Conservation (phyloP, 148 eudicot genomes). For the Arctostaphylos glauca region DNA sequence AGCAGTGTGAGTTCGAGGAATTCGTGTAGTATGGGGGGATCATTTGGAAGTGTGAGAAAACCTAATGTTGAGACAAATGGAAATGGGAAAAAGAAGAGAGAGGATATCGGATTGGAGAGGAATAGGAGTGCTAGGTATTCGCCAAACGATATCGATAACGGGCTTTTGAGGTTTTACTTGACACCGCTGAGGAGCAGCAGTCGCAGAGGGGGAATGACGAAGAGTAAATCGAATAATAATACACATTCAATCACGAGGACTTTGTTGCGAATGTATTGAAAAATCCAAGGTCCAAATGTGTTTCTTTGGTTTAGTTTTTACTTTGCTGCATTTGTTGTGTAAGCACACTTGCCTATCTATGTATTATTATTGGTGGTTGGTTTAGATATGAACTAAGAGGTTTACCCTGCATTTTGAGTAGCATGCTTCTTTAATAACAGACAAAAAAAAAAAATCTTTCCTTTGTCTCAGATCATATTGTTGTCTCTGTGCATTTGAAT, state of each 20-base stretch:
- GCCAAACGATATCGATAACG: conserved; percentile 59
- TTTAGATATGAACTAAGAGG: conserved; percentile 21
- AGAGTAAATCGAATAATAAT: conserved; percentile 31
- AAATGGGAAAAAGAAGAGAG: conserved; percentile 34
- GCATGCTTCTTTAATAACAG: conserved; percentile 26
- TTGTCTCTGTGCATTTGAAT: conserved; percentile 1
- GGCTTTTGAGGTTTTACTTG: conserved; percentile 69
- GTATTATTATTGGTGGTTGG: conserved; percentile 26
- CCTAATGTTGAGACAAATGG: conserved; percentile 44
- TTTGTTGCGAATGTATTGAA: conserved; percentile 59
- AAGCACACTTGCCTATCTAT: conserved; percentile 23
- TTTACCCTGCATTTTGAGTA: conserved; percentile 30
- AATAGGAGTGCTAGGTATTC: conserved; percentile 56
- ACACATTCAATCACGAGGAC: conserved; percentile 48
- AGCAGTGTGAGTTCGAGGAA: conserved; percentile 93
- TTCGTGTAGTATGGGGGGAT: conserved; percentile 39
- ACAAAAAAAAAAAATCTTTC: conserved; percentile 22
- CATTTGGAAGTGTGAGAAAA: conserved; percentile 52
- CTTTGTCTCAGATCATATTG: not conserved
- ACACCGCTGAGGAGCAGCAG: conserved; percentile 68
- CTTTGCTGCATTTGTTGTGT: conserved; percentile 36
- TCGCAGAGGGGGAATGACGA: conserved; percentile 46
- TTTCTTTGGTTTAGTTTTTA: conserved; percentile 29
- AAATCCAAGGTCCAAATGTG: conserved; percentile 31
- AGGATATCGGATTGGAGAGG: conserved; percentile 42